phyloP scores from a whole-genome alignment of 352 stramenopile genomes.

The Phytophthora pisi region DNA sequence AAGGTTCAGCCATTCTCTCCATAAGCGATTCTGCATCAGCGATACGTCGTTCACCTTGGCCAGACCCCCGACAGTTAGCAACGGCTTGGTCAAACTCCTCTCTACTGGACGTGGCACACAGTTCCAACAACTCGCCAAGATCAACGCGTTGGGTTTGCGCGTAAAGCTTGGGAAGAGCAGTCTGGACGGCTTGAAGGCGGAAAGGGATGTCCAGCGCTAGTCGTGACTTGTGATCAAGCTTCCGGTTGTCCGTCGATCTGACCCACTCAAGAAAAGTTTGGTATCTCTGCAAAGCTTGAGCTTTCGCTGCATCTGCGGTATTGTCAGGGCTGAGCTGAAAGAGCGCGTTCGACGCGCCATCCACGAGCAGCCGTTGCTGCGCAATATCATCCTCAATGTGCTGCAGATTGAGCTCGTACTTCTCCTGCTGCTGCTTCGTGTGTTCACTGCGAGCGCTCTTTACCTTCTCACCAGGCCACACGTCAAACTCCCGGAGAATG shows the following conservation, averaged over 20 bases:
- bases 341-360: background rate
- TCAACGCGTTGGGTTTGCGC: constrained; percentile 2
- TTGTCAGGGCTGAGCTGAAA: background rate
- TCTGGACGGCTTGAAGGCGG: background rate
- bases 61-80: background rate
- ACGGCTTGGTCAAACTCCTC: background rate
- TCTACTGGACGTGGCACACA: background rate
- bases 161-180: background rate
- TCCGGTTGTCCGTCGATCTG: background rate
- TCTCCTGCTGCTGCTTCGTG: background rate
- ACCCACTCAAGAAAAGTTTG: background rate
- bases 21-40: too few relatives aligned
- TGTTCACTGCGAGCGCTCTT: background rate
- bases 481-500: constrained; percentile 1
- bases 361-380: background rate
- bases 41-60: too few relatives aligned
- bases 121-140: background rate
- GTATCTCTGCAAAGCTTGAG: background rate
- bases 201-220: background rate
- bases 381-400: background rate
- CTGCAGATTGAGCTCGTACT: background rate
- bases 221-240: background rate
- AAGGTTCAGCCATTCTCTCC: background rate
- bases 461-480: background rate
- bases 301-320: background rate